These are phyloP conservation scores for Sporothrix sp. DNA, from an alignment of 2,329 filamentous ascomycete genomes.

Conservation along the genomic window DNA sequence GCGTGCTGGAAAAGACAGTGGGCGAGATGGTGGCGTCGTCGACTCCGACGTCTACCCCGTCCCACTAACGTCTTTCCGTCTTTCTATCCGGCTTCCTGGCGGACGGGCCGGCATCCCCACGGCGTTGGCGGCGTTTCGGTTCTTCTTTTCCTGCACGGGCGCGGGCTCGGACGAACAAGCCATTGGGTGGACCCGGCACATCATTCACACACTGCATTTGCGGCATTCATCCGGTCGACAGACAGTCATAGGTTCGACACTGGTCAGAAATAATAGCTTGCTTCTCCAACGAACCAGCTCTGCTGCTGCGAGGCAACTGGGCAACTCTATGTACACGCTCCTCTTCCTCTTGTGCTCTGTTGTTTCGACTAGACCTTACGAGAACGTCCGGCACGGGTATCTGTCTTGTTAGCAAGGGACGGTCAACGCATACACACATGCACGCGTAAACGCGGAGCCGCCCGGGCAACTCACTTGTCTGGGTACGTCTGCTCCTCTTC, in stretches of 20 bases:
- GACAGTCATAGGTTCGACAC: too few relatives aligned
- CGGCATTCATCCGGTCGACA: background rate
- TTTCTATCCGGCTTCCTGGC: too few relatives aligned
- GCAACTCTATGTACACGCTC: constrained; percentile 12
- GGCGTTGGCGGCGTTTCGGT: background rate
- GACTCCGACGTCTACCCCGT: background rate
- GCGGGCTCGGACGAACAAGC: too few relatives aligned
- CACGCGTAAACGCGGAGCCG: too few relatives aligned
- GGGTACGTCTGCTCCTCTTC: constrained; percentile 61
- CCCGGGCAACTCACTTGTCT: constrained; percentile 56
- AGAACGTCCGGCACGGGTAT: constrained; percentile 56
- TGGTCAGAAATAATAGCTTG: too few relatives aligned
- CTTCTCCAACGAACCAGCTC: too few relatives aligned
- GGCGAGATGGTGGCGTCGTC: constrained; percentile 27
- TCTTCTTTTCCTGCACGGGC: background rate
- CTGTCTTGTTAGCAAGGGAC: constrained; percentile 29
- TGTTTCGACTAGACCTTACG: constrained; percentile 27
- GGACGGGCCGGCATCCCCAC: too few relatives aligned
- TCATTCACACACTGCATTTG: background rate
- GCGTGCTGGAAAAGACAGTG: constrained; percentile 68
- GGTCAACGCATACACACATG: too few relatives aligned
- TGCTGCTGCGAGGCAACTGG: too few relatives aligned
- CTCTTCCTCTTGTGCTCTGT: constrained; percentile 1
- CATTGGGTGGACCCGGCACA: too few relatives aligned
- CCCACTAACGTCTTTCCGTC: too few relatives aligned